Conservation (phyloP, 2,329 filamentous ascomycete species). For the Colletotrichum sansevieriae region DNA sequence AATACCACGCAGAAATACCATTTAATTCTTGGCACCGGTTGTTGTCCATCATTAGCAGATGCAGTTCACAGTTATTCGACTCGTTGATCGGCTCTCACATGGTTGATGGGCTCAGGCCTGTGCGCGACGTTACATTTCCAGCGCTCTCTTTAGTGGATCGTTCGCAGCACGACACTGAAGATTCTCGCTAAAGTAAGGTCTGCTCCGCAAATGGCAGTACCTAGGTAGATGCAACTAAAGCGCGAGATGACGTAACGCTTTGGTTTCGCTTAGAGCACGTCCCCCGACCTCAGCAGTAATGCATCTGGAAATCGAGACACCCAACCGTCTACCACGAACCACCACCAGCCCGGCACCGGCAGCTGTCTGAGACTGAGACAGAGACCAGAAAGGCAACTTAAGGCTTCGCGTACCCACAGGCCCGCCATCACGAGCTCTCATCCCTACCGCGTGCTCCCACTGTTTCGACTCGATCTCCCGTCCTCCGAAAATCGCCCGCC, state of each 20-base stretch:
- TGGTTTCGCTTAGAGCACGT: conserved; percentile 15
- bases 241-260: conserved; percentile 11
- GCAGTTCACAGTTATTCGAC: no score
- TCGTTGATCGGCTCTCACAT: no score
- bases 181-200: no score
- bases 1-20: conserved; percentile 33
- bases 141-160: no score
- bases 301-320: conserved; percentile 20
- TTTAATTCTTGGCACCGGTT: conserved; percentile 20
- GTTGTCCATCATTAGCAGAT: conserved; percentile 10
- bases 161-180: no score
- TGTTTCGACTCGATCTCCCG: conserved; percentile 10
- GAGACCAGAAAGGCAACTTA: conserved; percentile 15
- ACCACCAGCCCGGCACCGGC: conserved; percentile 14
- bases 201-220: no score
- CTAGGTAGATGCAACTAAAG: no score
- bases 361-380: conserved; percentile 36
- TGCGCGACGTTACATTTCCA: no score
- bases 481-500: conserved; percentile 3
- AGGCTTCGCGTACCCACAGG: conserved; percentile 19
- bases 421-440: conserved; percentile 35
- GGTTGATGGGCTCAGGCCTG: no score
- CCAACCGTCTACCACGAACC: background rate
- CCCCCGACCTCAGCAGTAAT: conserved; percentile 5
- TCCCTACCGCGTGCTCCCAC: conserved; percentile 34